Conservation (phyloP, 2,329 filamentous ascomycete species). For the Sclerotinia borealis region DNA sequence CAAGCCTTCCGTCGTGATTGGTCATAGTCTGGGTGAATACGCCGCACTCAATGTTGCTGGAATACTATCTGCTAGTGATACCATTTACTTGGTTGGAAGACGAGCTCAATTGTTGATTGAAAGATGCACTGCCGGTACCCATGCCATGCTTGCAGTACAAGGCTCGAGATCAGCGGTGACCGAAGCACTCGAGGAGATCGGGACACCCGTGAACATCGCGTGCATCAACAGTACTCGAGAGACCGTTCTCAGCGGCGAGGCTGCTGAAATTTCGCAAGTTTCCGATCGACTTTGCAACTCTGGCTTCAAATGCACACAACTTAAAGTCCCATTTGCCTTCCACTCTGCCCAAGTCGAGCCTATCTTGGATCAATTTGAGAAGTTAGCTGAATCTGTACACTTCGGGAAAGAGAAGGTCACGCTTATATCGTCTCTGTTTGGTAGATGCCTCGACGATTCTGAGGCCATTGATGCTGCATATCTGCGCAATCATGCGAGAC, state of each 20-base stretch:
- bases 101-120: conserved; percentile 59
- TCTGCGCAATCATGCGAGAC: conserved; percentile 56
- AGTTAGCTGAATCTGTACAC: conserved; percentile 43
- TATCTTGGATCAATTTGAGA: conserved; percentile 53
- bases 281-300: conserved; percentile 43
- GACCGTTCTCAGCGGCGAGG: conserved; percentile 37
- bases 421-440: conserved; percentile 61
- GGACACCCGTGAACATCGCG: conserved; percentile 5
- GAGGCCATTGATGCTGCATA: conserved; percentile 54
- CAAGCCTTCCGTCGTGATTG: conserved; percentile 43
- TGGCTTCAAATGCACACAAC: conserved; percentile 42
- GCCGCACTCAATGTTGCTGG: conserved; percentile 64
- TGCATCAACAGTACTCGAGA: conserved; percentile 13
- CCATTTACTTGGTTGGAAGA: conserved; percentile 63
- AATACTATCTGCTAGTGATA: conserved; percentile 62
- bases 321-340: conserved; percentile 60
- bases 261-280: conserved; percentile 25
- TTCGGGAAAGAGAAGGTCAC: conserved; percentile 52
- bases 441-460: conserved; percentile 50
- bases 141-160: conserved; percentile 57
- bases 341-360: conserved; percentile 59
- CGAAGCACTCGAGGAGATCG: conserved; percentile 19
- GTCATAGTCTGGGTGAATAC: conserved; percentile 37
- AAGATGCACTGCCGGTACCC: conserved; percentile 59
- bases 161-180: conserved; percentile 37